phyloP scores from a whole-genome alignment of 768 basidiomycete genomes.

The Sutorius australiensis region DNA sequence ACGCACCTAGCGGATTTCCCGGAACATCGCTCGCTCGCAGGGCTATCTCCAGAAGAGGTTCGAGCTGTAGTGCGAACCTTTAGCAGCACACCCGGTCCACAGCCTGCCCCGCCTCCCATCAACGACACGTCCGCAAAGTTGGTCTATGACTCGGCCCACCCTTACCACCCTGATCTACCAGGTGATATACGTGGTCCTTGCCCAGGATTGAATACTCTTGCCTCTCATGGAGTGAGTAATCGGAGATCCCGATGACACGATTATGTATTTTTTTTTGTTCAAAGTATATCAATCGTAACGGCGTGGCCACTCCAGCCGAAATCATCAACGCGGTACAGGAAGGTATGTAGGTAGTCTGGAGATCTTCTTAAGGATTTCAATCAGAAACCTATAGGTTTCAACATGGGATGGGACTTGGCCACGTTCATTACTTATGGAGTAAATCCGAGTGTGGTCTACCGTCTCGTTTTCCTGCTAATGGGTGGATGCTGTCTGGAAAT shows the following conservation, averaged over 20 bases:
- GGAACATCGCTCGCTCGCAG: slow-evolving; percentile 20
- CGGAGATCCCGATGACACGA: background rate
- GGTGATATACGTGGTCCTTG: slow-evolving; percentile 27
- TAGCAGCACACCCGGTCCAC: slow-evolving; percentile 20
- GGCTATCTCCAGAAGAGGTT: slow-evolving; percentile 16
- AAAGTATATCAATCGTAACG: slow-evolving; percentile 18
- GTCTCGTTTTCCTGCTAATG: background rate
- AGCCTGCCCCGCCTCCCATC: slow-evolving; percentile 20
- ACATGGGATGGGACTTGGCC: slow-evolving; percentile 23
- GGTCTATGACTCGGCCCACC: slow-evolving; percentile 19
- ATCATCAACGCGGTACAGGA: slow-evolving; percentile 25
- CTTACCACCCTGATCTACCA: slow-evolving; percentile 9
- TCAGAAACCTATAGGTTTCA: slow-evolving; percentile 13
- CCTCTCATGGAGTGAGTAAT: slow-evolving; percentile 26
- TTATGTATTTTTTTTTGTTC: background rate
- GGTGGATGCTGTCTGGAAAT: background rate
- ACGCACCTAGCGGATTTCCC: slow-evolving; percentile 15
- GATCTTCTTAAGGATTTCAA: background rate
- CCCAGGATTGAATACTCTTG: slow-evolving; percentile 25
- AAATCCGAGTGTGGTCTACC: background rate
- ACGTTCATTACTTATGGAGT: slow-evolving; percentile 22
- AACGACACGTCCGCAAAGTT: slow-evolving; percentile 24
- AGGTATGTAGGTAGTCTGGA: slow-evolving; percentile 1
- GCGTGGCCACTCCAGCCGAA: slow-evolving; percentile 22
- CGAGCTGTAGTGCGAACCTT: slow-evolving; percentile 12